Evolutionary conservation across 257 asterid species (phyloP).

Genomic region (Paulownia fortunei): DNA sequence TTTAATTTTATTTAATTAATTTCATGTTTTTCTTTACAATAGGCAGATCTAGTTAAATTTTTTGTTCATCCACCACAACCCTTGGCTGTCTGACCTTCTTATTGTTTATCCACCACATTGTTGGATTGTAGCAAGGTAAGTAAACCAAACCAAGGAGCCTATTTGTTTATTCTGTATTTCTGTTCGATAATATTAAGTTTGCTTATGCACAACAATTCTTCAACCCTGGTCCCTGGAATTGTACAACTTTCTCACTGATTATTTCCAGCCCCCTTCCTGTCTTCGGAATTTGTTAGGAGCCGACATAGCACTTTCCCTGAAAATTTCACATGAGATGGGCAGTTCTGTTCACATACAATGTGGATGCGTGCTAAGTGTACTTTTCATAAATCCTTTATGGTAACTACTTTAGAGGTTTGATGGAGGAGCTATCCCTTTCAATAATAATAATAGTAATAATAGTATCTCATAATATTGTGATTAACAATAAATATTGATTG

Average conservation of each 20-base stretch:
- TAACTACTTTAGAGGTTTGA: too few relatives aligned
- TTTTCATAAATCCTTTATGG: not conserved
- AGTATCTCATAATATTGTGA: too few relatives aligned
- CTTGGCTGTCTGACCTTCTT: slow-evolving; percentile 6
- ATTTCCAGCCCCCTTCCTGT: not conserved
- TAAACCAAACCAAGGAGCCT: not conserved
- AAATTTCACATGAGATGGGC: not conserved
- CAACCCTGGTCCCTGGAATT: not conserved
- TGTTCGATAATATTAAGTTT: too few relatives aligned
- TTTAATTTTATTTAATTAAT: too few relatives aligned
- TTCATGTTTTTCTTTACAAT: not conserved
- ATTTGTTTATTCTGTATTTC: not conserved
- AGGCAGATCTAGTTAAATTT: not conserved
- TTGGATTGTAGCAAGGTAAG: not conserved
- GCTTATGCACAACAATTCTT: too few relatives aligned
- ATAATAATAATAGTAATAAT: too few relatives aligned
- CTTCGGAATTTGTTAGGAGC: too few relatives aligned
- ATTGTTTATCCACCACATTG: not conserved
- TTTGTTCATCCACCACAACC: slow-evolving; percentile 1
- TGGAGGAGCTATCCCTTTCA: too few relatives aligned
- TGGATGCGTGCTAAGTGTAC: not conserved
- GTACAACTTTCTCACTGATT: not conserved
- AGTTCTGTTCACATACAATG: not conserved
- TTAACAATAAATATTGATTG: too few relatives aligned
- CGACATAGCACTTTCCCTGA: too few relatives aligned